Base-by-base conservation (phyloP, 2,329 filamentous ascomycete genomes). In the Ophiostoma montium region DNA sequence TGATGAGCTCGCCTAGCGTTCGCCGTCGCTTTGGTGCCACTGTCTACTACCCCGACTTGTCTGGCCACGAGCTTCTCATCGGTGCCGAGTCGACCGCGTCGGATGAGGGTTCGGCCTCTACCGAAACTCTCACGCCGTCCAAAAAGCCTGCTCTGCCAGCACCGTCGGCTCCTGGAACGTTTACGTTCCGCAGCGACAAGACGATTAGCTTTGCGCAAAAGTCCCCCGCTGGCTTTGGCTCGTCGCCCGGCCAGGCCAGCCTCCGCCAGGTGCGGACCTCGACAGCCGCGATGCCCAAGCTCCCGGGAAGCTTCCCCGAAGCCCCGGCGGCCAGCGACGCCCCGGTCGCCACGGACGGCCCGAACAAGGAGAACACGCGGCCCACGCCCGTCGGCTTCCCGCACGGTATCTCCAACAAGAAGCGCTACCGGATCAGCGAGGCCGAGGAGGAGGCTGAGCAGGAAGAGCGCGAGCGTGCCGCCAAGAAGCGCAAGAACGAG, bases 361-460 rank as follows among this genome's bases (percentile, higher is more conserved):
- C 65, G 11, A 70, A 77, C 61, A 78, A 78, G 63, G 75, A 78
- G 58, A 79, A 80, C 57, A 63, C 67, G 41, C 65, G 65, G 2
- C 71, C 69, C 6, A 55, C 59, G 18, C 35, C 42, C 21, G 68
- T 71, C 46, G 69, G 70, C 48, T 70, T 70, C 35, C 69, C 75
- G 3, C 79, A 82, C 56, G 79, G 79, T 16, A 74, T 83, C 64
- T 62, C 68, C 8, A 82, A 77, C 65, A 82, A 83, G 69, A 83
- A 81, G 64, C 74, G 79, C 23, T 70, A 74, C 56, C 70, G 78
- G n/a, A 70, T 71, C 15, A 71, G 64, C 47, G 71, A 70, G 44
- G 75, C 78, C 38, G 74, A 76, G 49, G 76, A 79, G 48, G 71
- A 75, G 32, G 69, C 69, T 0, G 70, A 73, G 46, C 61, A 67